These are phyloP conservation scores for Termitomyces eurrhizus DNA, from an alignment of 768 basidiomycete genomes.

Conservation along the genomic window DNA sequence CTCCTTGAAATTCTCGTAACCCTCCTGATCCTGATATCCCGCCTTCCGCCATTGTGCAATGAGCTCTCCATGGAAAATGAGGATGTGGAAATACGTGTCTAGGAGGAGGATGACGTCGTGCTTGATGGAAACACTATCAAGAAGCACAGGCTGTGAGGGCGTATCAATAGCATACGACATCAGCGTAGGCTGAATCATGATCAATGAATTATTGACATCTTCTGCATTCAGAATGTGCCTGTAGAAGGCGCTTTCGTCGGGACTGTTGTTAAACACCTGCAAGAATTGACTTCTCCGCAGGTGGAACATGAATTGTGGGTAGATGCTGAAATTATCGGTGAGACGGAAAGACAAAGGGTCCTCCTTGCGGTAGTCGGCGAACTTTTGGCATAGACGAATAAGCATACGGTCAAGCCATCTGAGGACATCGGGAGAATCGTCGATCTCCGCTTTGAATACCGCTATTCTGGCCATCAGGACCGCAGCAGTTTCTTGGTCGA, in stretches of 20 bases:
- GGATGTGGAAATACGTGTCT: constrained; percentile 99
- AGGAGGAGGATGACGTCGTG: constrained; percentile 94
- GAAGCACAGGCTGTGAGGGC: constrained; percentile 87
- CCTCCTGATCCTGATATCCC: constrained; percentile 98
- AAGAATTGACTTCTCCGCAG: constrained; percentile 94
- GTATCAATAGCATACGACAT: constrained; percentile 98
- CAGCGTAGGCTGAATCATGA: constrained; percentile 99
- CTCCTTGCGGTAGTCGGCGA: constrained; percentile 98
- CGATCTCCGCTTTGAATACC: constrained; percentile 98
- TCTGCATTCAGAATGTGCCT: constrained; percentile 96
- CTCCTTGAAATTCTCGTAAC: constrained; percentile 98
- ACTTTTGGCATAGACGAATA: constrained; percentile 97
- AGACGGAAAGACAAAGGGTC: constrained; percentile 93
- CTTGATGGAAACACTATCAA: constrained; percentile 97
- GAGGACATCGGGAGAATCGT: constrained; percentile 94
- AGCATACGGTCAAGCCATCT: constrained; percentile 99
- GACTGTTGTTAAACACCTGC: constrained; percentile 99
- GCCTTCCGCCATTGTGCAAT: constrained; percentile 98
- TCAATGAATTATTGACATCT: constrained; percentile 98
- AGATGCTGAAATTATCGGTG: constrained; percentile 95
- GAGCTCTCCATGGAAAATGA: constrained; percentile 98
- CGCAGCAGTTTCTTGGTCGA: constrained; percentile 97
- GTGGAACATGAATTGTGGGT: constrained; percentile 99
- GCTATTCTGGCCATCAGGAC: constrained; percentile 99
- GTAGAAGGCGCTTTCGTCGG: constrained; percentile 99